Base-by-base conservation (phyloP, 805 yeast genomes). In the Yamadazyma kitorensis region DNA sequence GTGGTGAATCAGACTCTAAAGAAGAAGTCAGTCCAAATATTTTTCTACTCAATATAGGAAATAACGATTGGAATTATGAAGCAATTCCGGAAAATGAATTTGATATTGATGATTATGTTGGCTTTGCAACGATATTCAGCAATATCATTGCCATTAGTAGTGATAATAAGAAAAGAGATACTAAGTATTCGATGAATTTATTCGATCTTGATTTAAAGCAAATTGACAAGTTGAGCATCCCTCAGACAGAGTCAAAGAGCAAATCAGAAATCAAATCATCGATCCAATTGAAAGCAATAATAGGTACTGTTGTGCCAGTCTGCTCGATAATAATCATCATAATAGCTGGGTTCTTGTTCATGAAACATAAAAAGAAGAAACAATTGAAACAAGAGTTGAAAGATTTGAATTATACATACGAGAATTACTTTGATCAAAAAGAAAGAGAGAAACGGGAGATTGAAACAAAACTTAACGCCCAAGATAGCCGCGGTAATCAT, bases 301-400 rank as follows among this genome's bases (percentile, higher is more conserved):
- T 64, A 10, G 72, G 70, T 9, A 60, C 68, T 2, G 55, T 67
- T 6, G 44, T 64, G 6, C 71, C 72, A 0, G 33, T 64, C 1
- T 40, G 47, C 3, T 59, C 60, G 1, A 20, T 57, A 3, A 38
- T 49, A 2, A 29, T 37, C 5, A 26, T 48, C 8, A 27, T 45
- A n/a, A 43, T 33, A 2, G 49, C 44, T 4, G 50, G 44, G 1
- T 39, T 46, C 11, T 48, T 45, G 22, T 17, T 51, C 7, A 34
- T 49, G 31, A 50, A 50, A 29, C 49, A 48, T 17, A 43, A 53
- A 27, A 51, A 49, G 35, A 40, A 43, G 19, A 36, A 41, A 17
- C 27, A 35, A 16, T 20, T 41, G 14, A 38, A 45, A 13, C 47
- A 45, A 15, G 61, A 59, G 18, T 28, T 41, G 13, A 47, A 49